phyloP scores from a whole-genome alignment of 352 stramenopile genomes.

The Discostella stelligera region DNA sequence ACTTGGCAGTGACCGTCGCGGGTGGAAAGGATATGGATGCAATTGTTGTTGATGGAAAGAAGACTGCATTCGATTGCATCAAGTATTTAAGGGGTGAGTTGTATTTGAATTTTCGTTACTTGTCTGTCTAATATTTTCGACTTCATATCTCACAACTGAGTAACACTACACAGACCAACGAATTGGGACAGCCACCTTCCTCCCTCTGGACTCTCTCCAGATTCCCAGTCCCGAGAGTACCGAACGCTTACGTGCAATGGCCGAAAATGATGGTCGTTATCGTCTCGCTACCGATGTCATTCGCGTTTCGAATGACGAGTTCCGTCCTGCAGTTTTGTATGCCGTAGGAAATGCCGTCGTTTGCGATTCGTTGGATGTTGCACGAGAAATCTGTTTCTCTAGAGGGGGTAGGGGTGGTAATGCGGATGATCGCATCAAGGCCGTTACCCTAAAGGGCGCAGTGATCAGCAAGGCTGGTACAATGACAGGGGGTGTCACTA shows the following conservation, averaged over 20 bases:
- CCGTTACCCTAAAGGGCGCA: conserved; percentile 90
- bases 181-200: conserved; percentile 92
- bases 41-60: conserved; percentile 88
- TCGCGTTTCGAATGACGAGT: conserved; percentile 87
- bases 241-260: conserved; percentile 90
- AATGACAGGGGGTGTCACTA: conserved; percentile 94
- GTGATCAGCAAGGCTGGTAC: conserved; percentile 97
- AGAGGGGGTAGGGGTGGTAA: conserved; percentile 23
- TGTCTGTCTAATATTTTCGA: conserved; percentile 1
- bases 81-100: conserved; percentile 85
- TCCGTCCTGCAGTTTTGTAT: conserved; percentile 92
- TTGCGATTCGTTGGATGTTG: conserved; percentile 92
- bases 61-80: conserved; percentile 86
- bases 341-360: conserved; percentile 94
- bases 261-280: conserved; percentile 84
- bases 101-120: background rate
- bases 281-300: conserved; percentile 95
- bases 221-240: conserved; percentile 84
- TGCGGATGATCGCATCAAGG: conserved; percentile 68
- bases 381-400: conserved; percentile 85
- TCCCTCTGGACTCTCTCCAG: conserved; percentile 94
- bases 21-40: conserved; percentile 97
- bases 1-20: conserved; percentile 95
- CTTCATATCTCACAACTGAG: background rate
- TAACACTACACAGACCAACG: conserved; percentile 83